phyloP scores from a whole-genome alignment of 768 basidiomycete genomes.

The Suillus weaverae region DNA sequence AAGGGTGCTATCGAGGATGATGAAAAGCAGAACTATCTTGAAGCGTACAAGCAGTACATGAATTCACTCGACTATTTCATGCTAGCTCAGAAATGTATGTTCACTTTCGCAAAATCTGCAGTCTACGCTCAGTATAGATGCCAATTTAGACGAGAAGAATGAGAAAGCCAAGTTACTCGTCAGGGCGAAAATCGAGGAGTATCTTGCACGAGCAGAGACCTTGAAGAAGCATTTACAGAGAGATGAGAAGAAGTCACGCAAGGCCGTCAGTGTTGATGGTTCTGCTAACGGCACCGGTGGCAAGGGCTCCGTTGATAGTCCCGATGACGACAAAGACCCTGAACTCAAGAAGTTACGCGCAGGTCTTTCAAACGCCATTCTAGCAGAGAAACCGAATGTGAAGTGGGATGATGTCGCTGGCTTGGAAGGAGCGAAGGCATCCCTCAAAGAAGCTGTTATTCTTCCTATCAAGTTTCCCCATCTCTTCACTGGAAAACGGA shows the following conservation, averaged over 20 bases:
- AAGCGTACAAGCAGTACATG: constrained; percentile 93
- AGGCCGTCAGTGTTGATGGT: constrained; percentile 51
- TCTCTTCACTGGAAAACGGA: constrained; percentile 97
- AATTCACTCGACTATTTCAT: constrained; percentile 98
- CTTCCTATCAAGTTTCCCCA: constrained; percentile 99
- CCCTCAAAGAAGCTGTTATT: constrained; percentile 97
- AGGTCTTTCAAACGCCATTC: constrained; percentile 82
- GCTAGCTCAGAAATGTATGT: constrained; percentile 88
- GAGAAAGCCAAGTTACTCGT: constrained; percentile 88
- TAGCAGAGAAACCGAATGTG: constrained; percentile 93
- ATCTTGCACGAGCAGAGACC: constrained; percentile 87
- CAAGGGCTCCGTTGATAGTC: constrained; percentile 51
- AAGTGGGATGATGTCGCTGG: constrained; percentile 99
- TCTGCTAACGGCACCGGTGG: constrained; percentile 39
- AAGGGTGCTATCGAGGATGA: constrained; percentile 94
- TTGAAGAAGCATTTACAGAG: constrained; percentile 80
- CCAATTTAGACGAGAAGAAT: constrained; percentile 74
- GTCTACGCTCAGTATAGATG: constrained; percentile 26
- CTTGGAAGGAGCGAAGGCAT: constrained; percentile 90
- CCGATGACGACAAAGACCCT: constrained; percentile 76
- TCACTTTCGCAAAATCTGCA: background rate
- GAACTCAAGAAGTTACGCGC: constrained; percentile 97
- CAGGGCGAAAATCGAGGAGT: constrained; percentile 85
- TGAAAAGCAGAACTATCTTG: constrained; percentile 87
- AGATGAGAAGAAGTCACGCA: constrained; percentile 57